phyloP scores from a whole-genome alignment of 768 basidiomycete species.

The Crepidotus variabilis region DNA sequence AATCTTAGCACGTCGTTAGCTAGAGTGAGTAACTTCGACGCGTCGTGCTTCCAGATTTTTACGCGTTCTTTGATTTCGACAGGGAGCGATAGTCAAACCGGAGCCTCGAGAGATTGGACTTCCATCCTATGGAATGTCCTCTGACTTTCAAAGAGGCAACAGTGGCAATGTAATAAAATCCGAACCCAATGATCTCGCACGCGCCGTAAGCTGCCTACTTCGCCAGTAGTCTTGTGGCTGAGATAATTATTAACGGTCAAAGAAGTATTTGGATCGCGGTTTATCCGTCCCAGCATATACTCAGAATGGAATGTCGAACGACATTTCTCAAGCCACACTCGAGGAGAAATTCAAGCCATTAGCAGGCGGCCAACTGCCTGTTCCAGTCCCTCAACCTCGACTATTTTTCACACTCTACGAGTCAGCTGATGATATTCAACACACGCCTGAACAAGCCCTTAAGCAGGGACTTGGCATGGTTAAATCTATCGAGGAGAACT shows the following conservation, averaged over 20 bases:
- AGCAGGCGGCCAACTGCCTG: not conserved
- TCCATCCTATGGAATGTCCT: not conserved
- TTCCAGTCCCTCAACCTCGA: constrained; percentile 6
- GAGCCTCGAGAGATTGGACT: constrained; percentile 22
- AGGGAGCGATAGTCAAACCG: constrained; percentile 20
- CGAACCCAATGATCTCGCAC: constrained; percentile 25
- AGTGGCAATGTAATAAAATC: constrained; percentile 22
- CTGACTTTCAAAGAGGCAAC: not conserved
- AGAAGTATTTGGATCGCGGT: constrained; percentile 22
- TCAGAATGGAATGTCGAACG: constrained; percentile 6
- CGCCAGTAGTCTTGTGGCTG: not conserved
- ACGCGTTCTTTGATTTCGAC: constrained; percentile 4
- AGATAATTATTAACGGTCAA: not conserved
- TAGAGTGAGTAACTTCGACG: constrained; percentile 7
- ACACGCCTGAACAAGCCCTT: constrained; percentile 46
- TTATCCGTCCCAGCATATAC: constrained; percentile 21
- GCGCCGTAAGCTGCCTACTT: constrained; percentile 17
- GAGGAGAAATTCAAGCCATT: constrained; percentile 1
- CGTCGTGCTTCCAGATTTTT: constrained; percentile 2
- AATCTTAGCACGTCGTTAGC: constrained; percentile 1
- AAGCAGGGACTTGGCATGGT: constrained; percentile 52
- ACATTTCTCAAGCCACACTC: not conserved
- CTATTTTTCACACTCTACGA: constrained; percentile 31
- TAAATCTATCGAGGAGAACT: constrained; percentile 36
- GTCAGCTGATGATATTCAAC: constrained; percentile 39